Percentiles rank a stretch among this genome's conserved stretches.
Conservation (phyloP, 1,284 basidiomycete species). For the Moesziomyces sp. region DNA sequence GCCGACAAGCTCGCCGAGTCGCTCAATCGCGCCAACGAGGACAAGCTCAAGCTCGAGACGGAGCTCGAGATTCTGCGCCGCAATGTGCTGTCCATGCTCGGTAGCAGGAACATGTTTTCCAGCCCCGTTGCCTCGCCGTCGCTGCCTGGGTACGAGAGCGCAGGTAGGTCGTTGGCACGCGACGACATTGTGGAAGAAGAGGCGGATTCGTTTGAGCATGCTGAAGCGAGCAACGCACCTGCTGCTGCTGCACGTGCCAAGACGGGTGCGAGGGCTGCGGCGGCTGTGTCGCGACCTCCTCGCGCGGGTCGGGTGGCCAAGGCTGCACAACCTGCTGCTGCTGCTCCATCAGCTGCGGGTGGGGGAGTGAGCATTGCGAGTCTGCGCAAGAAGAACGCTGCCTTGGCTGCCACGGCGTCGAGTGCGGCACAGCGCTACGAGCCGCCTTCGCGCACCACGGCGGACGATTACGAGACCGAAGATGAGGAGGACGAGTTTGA, state of each 20-base stretch:
- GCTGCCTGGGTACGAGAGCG: not conserved
- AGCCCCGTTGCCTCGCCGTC: not conserved
- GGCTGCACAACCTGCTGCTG: not conserved
- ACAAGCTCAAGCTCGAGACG: slow-evolving; percentile 20
- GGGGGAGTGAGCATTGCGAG: slow-evolving; percentile 40
- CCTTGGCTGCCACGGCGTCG: not conserved
- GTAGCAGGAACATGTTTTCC: slow-evolving; percentile 12
- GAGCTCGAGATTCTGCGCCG: slow-evolving; percentile 25
- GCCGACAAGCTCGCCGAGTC: slow-evolving; percentile 26
- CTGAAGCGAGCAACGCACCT: not conserved
- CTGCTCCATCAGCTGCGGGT: not conserved
- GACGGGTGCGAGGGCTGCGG: not conserved
- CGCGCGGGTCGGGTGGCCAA: not conserved
- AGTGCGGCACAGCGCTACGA: slow-evolving; percentile 16
- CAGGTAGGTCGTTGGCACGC: not conserved
- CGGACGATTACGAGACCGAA: slow-evolving; percentile 1
- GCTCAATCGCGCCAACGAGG: slow-evolving; percentile 18
- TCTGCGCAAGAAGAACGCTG: slow-evolving; percentile 25
- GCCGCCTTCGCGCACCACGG: slow-evolving; percentile 3
- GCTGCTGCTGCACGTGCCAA: not conserved
- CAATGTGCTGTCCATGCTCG: slow-evolving; percentile 40
- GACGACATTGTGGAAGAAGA: not conserved
- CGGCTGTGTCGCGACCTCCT: slow-evolving; percentile 10
- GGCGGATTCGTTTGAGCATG: not conserved
- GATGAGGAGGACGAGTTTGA: slow-evolving; percentile 25